Evolutionary conservation across 495 filamentous ascomycete genomes (phyloP).

Genomic region (Neurospora sp.): DNA sequence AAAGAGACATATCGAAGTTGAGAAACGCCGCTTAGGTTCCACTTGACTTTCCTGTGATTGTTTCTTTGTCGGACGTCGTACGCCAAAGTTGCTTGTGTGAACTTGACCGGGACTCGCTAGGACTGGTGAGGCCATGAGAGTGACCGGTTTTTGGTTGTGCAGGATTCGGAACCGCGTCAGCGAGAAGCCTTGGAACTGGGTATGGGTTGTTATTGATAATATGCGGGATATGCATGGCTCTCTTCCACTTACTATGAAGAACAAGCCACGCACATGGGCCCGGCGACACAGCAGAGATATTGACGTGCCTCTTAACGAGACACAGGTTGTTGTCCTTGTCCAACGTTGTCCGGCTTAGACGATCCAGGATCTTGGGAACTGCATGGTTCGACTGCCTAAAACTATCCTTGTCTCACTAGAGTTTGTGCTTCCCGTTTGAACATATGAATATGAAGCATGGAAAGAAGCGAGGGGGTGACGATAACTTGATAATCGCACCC

Average conservation of each 20-base stretch:
- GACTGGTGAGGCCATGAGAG: not conserved
- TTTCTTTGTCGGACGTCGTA: not conserved
- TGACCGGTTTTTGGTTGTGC: not conserved
- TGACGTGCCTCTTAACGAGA: not conserved
- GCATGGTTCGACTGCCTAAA: not conserved
- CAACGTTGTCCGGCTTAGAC: not conserved
- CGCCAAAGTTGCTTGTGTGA: not conserved
- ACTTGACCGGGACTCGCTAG: not conserved
- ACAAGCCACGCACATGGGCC: not conserved
- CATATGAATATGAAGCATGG: not conserved
- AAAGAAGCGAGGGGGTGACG: not conserved
- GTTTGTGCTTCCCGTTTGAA: not conserved
- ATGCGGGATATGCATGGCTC: not conserved
- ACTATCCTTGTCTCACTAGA: not conserved
- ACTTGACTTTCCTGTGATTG: not conserved
- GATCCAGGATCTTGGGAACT: not conserved
- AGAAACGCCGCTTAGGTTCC: not conserved
- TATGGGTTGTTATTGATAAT: not conserved
- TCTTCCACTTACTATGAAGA: not conserved
- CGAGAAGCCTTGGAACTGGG: not conserved
- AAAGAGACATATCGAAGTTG: not conserved
- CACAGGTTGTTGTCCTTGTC: not conserved
- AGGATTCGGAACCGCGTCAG: not conserved
- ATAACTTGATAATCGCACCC: not conserved
- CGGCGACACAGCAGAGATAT: not conserved